Percentiles rank a stretch among this genome's conserved stretches.
Conservation (phyloP, 2,329 filamentous ascomycete genomes). For the Verticillium nubilum region DNA sequence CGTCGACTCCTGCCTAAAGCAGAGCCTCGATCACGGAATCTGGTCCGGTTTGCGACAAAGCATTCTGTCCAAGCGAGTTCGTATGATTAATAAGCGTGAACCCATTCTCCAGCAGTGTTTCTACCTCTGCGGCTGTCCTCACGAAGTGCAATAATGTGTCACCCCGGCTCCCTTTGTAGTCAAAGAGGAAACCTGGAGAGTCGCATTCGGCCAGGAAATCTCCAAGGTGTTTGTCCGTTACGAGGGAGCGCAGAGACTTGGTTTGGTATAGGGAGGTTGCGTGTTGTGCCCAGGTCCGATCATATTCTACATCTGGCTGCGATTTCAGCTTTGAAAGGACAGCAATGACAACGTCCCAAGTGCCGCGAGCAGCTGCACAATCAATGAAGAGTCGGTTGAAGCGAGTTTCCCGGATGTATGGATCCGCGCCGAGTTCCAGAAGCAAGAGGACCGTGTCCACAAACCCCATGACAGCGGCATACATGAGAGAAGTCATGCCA, state of each 20-base stretch:
- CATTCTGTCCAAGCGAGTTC: too few relatives aligned
- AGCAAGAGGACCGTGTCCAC: background rate
- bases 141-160: background rate
- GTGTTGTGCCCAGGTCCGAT: background rate
- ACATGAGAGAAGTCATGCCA: conserved; percentile 2
- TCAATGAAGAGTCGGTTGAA: background rate
- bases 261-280: background rate
- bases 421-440: background rate
- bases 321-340: background rate
- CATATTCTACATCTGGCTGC: background rate
- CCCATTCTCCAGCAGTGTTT: background rate
- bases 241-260: too few relatives aligned
- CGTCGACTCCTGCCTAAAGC: background rate
- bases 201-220: background rate
- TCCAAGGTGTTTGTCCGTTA: background rate
- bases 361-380: background rate
- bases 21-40: too few relatives aligned
- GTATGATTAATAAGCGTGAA: too few relatives aligned
- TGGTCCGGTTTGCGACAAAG: too few relatives aligned
- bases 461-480: background rate
- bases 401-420: rapidly evolving
- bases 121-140: background rate
- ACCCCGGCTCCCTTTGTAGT: rapidly evolving
- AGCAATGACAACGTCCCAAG: background rate
- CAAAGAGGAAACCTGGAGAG: background rate